Conservation (phyloP, 202 grass and related monocot species). For the Digitaria exilis region DNA sequence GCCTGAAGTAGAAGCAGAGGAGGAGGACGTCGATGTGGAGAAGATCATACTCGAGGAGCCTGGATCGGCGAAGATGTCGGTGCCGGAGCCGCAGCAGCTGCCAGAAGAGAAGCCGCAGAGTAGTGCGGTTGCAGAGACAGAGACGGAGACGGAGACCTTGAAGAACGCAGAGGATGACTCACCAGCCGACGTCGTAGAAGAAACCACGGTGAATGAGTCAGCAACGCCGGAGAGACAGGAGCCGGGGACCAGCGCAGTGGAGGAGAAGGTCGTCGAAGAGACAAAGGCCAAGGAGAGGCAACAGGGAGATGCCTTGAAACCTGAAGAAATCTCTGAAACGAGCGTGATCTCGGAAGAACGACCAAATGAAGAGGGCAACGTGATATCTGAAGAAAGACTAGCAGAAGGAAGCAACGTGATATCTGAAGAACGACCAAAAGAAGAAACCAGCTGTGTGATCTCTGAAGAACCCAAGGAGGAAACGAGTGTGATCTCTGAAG, state of each 20-base stretch:
- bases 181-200: background rate
- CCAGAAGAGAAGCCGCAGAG: slow-evolving; percentile 15
- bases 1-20: background rate
- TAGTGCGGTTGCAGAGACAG: background rate
- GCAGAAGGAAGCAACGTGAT: background rate
- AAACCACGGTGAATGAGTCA: background rate
- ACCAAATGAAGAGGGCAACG: background rate
- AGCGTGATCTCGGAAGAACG: background rate
- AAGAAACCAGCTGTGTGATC: background rate
- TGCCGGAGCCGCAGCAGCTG: background rate
- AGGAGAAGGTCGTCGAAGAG: slow-evolving; percentile 22
- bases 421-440: background rate
- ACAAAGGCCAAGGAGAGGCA: background rate
- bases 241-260: background rate
- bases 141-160: background rate
- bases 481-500: background rate
- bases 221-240: background rate
- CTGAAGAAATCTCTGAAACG: background rate
- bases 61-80: background rate
- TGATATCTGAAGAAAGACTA: background rate
- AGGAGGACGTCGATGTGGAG: slow-evolving; percentile 15
- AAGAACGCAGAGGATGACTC: background rate
- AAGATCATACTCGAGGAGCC: background rate
- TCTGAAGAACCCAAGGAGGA: slow-evolving; percentile 12
- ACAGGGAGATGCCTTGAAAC: background rate